phyloP scores from a whole-genome alignment of 2,329 filamentous ascomycete genomes.

The Gnomoniopsis smithogilvyi region DNA sequence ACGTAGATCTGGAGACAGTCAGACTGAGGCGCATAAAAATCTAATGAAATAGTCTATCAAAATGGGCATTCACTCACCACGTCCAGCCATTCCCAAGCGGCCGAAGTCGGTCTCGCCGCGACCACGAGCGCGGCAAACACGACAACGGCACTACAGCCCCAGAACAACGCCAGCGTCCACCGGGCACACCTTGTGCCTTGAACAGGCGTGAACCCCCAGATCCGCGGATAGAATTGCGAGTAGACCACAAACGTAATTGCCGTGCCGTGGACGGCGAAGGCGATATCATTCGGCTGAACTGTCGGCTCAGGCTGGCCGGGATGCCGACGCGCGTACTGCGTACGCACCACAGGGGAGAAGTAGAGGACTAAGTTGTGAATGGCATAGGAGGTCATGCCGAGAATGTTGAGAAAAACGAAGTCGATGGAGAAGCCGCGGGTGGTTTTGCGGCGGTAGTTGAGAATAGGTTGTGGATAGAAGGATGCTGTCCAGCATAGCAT shows the following conservation, averaged over 20 bases:
- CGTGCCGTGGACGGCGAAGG: slow-evolving; percentile 9
- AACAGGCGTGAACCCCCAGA: not conserved
- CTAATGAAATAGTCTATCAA: not conserved
- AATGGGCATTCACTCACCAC: slow-evolving; percentile 1
- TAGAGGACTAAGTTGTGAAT: slow-evolving; percentile 1
- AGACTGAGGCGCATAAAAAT: not conserved
- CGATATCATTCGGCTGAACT: slow-evolving; percentile 13
- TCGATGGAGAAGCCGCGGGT: slow-evolving; percentile 10
- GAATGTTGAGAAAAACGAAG: slow-evolving; percentile 7
- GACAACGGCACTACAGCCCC: slow-evolving; percentile 1
- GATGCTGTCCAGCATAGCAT: slow-evolving; percentile 10
- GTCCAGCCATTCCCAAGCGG: slow-evolving; percentile 8
- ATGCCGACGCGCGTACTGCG: slow-evolving; percentile 8
- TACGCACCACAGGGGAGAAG: not conserved
- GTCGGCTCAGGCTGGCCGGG: slow-evolving; percentile 1
- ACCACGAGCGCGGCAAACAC: slow-evolving; percentile 5
- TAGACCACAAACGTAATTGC: slow-evolving; percentile 8
- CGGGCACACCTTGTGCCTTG: not conserved
- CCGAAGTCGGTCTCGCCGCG: not conserved
- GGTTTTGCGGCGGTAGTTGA: slow-evolving; percentile 7
- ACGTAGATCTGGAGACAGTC: slow-evolving; percentile 11
- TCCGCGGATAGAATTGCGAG: slow-evolving; percentile 11
- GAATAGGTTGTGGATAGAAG: slow-evolving; percentile 4
- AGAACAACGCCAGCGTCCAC: slow-evolving; percentile 5
- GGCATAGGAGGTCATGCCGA: slow-evolving; percentile 7